Base-by-base conservation (phyloP, 2,329 filamentous ascomycete genomes). In the Myriosclerotinia curreyana region DNA sequence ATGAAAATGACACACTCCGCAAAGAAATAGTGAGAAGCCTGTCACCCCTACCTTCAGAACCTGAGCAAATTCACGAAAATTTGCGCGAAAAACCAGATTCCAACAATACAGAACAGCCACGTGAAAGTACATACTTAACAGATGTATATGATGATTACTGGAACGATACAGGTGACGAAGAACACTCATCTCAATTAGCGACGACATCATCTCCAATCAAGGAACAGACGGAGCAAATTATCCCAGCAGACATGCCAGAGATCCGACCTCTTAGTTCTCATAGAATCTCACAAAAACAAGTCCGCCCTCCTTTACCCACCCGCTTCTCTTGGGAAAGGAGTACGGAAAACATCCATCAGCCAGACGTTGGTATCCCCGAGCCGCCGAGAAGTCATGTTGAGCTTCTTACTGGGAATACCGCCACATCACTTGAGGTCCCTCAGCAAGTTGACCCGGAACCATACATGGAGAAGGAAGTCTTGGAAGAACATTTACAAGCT, bases 21-120 rank as follows among this genome's bases (percentile, higher is more conserved):
- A 87, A 91, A 65, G 90, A 93, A 70, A 93, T 93, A 62, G 85
- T 91, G 61, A 85, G 84, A 65, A 89, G 86, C 50, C 78, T 93
- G 2, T 86, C 81, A 62, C 82, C 86, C 0, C 73, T 78, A 15
- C 76, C 76, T 38, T 71, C 76, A 7, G 55, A 69, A 54, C 54
- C 71, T 8, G 64, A 62, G 49, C 59, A 28, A 17, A 54, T 59
- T 15, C 59, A 64, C 20, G 67, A 71, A 3, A 42, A 48, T 31
- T 17, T 61, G 49, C 49, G 36, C 25, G 67, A 61, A 36, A 51
- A 55, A 22, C 14, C 62, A 14, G 44, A 25, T 22, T 34, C 59
- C 17, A 5, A 28, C 5, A 38, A 42, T 5, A n/a, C 61, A 34
- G 64, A 66, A 52, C 61, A 67, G 53, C 65, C 65, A 7, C 77